Evolutionary conservation across 768 basidiomycete species (phyloP), one percentile per base, ranked within the genome.

Genomic region (Suillus luteus): DNA sequence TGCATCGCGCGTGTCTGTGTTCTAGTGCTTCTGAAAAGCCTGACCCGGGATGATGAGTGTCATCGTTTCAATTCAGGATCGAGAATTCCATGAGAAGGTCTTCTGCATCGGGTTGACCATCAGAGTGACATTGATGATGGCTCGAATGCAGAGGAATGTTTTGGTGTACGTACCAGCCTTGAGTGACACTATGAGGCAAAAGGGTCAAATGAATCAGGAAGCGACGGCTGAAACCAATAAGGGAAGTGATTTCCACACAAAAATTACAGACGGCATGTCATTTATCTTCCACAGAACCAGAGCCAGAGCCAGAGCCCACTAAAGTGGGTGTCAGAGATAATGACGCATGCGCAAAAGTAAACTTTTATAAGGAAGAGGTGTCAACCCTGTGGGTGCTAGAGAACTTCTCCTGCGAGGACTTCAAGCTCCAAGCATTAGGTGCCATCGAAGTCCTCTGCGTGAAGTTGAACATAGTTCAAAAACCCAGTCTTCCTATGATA

Each of bases 181-280:
- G 0, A 99, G 82, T 0, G 96, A 95, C 0, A 97, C 73, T 3
- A 35, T 35, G 6, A 35, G 33, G 92, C 90, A 19, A 97, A 79
- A 0, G 90, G 90, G 72, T 31, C 31, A 86, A 86, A 2, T 87
- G 83, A 31, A 31, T 31, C 31, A 31, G 4, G 31, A 31, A 31
- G 31, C 31, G 31, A 31, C 31, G 31, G 31, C 31, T 3, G 31
- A 31, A 31, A 31, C 31, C 31, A 31, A 31, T 31, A 31, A 31
- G 31, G 31, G 31, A 31, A 31, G 31, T 31, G 31, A 31, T 31
- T 31, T 31, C 31, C 31, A 31, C 31, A 31, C 31, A 31, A 31
- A 31, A 31, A 31, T 31, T 31, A 31, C 31, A 31, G 31, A 31
- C 4, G 4, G 31, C 31, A 31, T 31, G 3, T 31, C 31, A 31